Evolutionary conservation across 2,329 filamentous ascomycete species (phyloP), one percentile per base, ranked within the genome.

Genomic region (Fusarium palustre): DNA sequence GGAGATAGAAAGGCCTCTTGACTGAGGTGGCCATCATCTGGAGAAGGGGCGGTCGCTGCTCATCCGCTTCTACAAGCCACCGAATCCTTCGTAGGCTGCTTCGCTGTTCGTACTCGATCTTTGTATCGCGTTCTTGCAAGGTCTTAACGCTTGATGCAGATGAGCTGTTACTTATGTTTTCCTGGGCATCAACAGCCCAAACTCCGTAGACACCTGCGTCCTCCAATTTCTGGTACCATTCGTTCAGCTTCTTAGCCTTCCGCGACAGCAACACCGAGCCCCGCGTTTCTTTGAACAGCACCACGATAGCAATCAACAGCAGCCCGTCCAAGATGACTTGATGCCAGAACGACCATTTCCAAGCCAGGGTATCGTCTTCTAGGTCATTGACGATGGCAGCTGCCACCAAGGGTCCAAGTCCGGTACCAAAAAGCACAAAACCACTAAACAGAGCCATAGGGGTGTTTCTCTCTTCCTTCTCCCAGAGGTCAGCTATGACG

Each of bases 381-480:
- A 87, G 84, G 52, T 87, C 84, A 36, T 91, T 81, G 0, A 90
- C 87, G 66, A 97, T 88, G 46, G 90, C 87, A 1, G 92, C 88
- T 7, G 86, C 87, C 1, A 94, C 81, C 9, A 97, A 76, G 0
- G 94, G 94, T 0, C 94, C 94, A 1, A 91, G 81, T 0, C 93
- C 93, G 0, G 93, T 97, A 1, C 93, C 95, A 12, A 91, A 85
- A 0, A 97, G 81, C 0, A 93, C 94, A 5, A 85, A 84, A 1
- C 91, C 92, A n/a, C 91, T 91, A 78, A 97, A 97, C 0, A 97
- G 77, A 0, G 93, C 91, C 95, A 97, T 97, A 0, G 94, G 92
- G 0, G 91, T 93, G 73, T 97, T 97, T 34, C 95, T 85, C 45
- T 92, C 90, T 62, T 92, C 82, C 12, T 92, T 88, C 48, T 90